These are phyloP conservation scores for Metrosideros polymorpha DNA, from an alignment of 441 rosid genomes.

Conservation along the genomic window DNA sequence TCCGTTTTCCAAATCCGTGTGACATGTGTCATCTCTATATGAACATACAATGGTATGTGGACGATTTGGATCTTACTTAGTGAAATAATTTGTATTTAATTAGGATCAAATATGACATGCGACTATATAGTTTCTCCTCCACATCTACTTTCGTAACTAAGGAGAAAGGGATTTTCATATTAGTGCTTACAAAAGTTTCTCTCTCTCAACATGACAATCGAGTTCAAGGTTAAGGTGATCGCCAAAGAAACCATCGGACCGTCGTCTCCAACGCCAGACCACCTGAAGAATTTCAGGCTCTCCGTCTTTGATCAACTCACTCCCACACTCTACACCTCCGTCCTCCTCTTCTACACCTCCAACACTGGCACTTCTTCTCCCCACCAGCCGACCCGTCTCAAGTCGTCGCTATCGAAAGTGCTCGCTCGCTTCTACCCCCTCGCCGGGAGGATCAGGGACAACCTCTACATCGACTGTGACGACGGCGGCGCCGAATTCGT, in stretches of 20 bases:
- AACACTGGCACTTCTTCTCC: too few species aligned
- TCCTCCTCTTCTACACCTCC: neutral
- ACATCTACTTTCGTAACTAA: neutral
- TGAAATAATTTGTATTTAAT: neutral
- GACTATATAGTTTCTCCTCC: neutral
- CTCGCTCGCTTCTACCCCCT: constrained; percentile 21
- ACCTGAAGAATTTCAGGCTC: neutral
- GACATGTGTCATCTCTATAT: neutral
- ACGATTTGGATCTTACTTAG: neutral
- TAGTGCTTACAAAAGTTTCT: neutral
- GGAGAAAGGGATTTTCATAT: neutral
- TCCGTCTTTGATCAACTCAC: constrained; percentile 1
- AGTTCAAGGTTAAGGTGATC: neutral
- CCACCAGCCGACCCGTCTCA: neutral
- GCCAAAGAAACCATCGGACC: neutral
- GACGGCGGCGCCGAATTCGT: constrained; percentile 7
- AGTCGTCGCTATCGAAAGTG: neutral
- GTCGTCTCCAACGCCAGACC: neutral
- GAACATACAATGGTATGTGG: neutral
- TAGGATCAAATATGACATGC: neutral
- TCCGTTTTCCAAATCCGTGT: neutral
- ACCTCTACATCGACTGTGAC: constrained; percentile 1
- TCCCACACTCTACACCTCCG: neutral
- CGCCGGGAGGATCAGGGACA: constrained; percentile 19
- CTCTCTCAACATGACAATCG: neutral